Conservation (phyloP, 768 basidiomycete species). For the Agaricus bisporus region DNA sequence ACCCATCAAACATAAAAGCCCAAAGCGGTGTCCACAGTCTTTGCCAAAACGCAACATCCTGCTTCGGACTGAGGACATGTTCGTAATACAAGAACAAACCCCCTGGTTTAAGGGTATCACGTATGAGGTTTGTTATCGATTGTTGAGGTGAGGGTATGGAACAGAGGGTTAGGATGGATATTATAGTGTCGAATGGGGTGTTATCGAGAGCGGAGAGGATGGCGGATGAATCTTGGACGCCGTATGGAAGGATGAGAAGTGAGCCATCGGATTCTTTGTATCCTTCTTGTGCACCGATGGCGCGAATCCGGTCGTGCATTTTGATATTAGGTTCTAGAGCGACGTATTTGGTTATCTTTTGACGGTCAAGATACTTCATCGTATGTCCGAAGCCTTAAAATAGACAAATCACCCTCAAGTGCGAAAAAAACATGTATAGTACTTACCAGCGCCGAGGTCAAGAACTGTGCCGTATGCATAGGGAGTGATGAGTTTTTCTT, state of each 20-base stretch:
- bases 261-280: slow-evolving; percentile 47
- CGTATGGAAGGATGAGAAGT: slow-evolving; percentile 53
- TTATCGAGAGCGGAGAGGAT: slow-evolving; percentile 35
- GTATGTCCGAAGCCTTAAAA: slow-evolving; percentile 57
- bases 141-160: slow-evolving; percentile 50
- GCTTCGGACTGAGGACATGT: slow-evolving; percentile 51
- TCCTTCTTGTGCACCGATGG: slow-evolving; percentile 41
- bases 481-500: slow-evolving; percentile 42
- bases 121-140: slow-evolving; percentile 39
- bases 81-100: slow-evolving; percentile 66
- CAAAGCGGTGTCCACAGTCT: slow-evolving; percentile 68
- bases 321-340: slow-evolving; percentile 65
- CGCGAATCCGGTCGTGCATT: slow-evolving; percentile 57
- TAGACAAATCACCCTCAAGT: neutral
- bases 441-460: slow-evolving; percentile 61
- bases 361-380: slow-evolving; percentile 49
- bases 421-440: neutral
- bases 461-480: slow-evolving; percentile 57
- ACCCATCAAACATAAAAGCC: slow-evolving; percentile 55
- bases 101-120: slow-evolving; percentile 53
- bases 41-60: slow-evolving; percentile 68
- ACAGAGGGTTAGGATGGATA: slow-evolving; percentile 64
- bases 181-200: slow-evolving; percentile 47
- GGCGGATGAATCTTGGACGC: slow-evolving; percentile 49
- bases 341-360: slow-evolving; percentile 54